A percentile compares a stretch with the other conserved stretches of the same genome.
Conservation (phyloP, 2,329 filamentous ascomycete genomes). For the Botrytis squamosa region DNA sequence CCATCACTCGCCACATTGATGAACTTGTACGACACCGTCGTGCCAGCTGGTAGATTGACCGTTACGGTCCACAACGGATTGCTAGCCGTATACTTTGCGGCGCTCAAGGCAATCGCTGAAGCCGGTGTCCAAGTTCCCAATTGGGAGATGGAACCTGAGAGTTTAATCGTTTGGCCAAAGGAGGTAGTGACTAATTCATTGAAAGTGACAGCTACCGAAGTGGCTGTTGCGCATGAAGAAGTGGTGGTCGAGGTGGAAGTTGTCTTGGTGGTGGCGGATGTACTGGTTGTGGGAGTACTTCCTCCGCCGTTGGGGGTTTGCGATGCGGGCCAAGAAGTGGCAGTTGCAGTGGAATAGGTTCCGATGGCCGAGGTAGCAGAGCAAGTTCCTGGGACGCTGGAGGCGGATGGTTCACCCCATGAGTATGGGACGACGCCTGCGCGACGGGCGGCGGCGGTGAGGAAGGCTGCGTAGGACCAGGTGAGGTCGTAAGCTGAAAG, state of each 20-base stretch:
- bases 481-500: slow-evolving; percentile 67
- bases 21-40: slow-evolving; percentile 65
- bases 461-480: slow-evolving; percentile 71
- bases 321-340: slow-evolving; percentile 48
- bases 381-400: slow-evolving; percentile 52
- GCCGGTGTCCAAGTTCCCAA: slow-evolving; percentile 63
- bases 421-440: slow-evolving; percentile 54
- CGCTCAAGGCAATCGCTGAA: slow-evolving; percentile 56
- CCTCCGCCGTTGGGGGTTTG: slow-evolving; percentile 34
- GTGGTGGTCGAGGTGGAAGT: slow-evolving; percentile 36
- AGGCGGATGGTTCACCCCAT: slow-evolving; percentile 51
- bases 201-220: slow-evolving; percentile 62
- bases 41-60: slow-evolving; percentile 55
- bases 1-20: slow-evolving; percentile 58
- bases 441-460: slow-evolving; percentile 60
- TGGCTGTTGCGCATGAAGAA: slow-evolving; percentile 42
- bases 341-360: slow-evolving; percentile 49
- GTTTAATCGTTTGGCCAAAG: slow-evolving; percentile 63
- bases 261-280: slow-evolving; percentile 22
- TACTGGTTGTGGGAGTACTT: slow-evolving; percentile 21
- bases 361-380: slow-evolving; percentile 47
- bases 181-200: slow-evolving; percentile 55
- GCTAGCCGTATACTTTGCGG: slow-evolving; percentile 55
- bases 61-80: slow-evolving; percentile 62
- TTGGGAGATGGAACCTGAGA: slow-evolving; percentile 57